Evolutionary conservation across 1,284 basidiomycete species (phyloP).

Genomic region (Pseudozyma sp.): DNA sequence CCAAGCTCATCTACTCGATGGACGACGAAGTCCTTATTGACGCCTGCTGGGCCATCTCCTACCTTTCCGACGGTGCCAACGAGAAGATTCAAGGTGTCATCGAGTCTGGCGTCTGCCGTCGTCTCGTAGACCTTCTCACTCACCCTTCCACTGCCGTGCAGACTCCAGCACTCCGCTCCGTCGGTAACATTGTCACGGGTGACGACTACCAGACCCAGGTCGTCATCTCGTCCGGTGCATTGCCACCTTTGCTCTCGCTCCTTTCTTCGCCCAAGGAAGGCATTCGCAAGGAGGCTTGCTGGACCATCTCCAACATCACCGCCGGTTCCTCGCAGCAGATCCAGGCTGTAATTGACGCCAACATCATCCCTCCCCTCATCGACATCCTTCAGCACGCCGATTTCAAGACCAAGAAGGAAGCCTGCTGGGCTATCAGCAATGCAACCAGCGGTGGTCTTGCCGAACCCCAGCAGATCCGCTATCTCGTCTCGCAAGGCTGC

Average conservation of each 20-base stretch:
- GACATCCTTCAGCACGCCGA: constrained; percentile 97
- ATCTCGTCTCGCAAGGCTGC: constrained; percentile 96
- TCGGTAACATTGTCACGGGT: constrained; percentile 98
- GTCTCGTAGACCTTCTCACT: constrained; percentile 95
- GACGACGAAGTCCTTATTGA: constrained; percentile 99
- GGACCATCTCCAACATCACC: constrained; percentile 99
- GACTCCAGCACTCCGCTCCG: constrained; percentile 95
- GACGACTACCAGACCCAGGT: constrained; percentile 99
- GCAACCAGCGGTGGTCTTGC: constrained; percentile 97
- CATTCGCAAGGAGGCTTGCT: constrained; percentile 93
- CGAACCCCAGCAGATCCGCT: constrained; percentile 96
- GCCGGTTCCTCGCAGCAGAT: constrained; percentile 97
- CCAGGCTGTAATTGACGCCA: constrained; percentile 79
- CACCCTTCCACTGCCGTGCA: constrained; percentile 98
- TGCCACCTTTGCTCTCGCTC: constrained; percentile 89
- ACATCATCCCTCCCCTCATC: constrained; percentile 96
- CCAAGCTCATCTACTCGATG: constrained; percentile 97
- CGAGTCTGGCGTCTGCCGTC: constrained; percentile 95
- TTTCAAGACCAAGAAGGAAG: constrained; percentile 99
- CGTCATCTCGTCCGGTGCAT: constrained; percentile 93
- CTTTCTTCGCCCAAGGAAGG: constrained; percentile 96
- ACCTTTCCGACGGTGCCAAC: constrained; percentile 98
- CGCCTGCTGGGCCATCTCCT: constrained; percentile 99
- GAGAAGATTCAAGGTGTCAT: constrained; percentile 99
- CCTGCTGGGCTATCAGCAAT: constrained; percentile 99